Conservation (phyloP, 352 stramenopile species). For the Chrysophaeum taylorii region DNA sequence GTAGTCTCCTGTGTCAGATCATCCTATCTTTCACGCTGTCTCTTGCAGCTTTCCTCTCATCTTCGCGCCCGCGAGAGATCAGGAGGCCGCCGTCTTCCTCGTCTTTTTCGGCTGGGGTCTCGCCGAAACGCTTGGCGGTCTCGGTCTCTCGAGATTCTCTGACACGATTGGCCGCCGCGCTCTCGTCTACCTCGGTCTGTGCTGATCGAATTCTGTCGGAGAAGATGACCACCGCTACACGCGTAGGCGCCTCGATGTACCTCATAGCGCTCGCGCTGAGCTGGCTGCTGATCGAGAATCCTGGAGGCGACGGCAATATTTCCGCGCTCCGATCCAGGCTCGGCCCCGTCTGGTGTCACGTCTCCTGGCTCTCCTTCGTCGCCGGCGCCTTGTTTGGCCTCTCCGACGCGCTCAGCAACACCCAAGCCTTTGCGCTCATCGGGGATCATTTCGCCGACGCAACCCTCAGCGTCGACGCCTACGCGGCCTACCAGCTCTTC, state of each 20-base stretch:
- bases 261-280: background rate
- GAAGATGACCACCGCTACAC: too few relatives aligned
- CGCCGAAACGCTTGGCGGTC: background rate
- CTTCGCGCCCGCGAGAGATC: background rate
- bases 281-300: background rate
- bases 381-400: background rate
- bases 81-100: background rate
- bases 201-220: too few relatives aligned
- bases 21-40: too few relatives aligned
- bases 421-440: background rate
- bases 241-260: background rate
- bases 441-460: background rate
- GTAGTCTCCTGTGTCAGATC: too few relatives aligned
- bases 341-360: background rate
- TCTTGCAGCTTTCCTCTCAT: background rate
- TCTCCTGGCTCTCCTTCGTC: background rate
- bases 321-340: too few relatives aligned
- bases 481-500: background rate
- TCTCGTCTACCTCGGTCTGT: background rate
- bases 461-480: background rate
- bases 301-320: background rate
- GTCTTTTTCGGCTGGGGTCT: background rate
- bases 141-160: background rate
- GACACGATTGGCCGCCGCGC: background rate
- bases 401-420: background rate